Evolutionary conservation across 768 basidiomycete species (phyloP).

Genomic region (Bullera alba): DNA sequence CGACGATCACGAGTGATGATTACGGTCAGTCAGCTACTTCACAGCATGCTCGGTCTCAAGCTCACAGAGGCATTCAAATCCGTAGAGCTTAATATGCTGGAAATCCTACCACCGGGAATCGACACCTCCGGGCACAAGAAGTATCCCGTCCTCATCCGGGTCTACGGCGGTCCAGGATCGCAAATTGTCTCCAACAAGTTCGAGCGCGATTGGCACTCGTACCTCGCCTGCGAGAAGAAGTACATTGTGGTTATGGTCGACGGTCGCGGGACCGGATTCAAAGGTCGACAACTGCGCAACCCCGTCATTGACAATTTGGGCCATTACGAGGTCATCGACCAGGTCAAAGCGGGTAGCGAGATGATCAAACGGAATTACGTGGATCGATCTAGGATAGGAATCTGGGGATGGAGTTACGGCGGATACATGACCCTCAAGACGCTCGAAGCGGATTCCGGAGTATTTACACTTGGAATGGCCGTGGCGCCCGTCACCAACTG

Average conservation of each 20-base stretch:
- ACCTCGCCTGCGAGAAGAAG: slow-evolving; percentile 68
- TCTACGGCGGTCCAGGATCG: slow-evolving; percentile 88
- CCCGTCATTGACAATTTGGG: slow-evolving; percentile 84
- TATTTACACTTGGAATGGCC: slow-evolving; percentile 71
- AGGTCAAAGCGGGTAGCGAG: slow-evolving; percentile 76
- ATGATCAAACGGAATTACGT: slow-evolving; percentile 86
- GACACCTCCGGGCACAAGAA: slow-evolving; percentile 92
- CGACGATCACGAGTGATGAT: slow-evolving; percentile 71
- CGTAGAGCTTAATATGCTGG: slow-evolving; percentile 78
- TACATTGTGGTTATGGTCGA: slow-evolving; percentile 86
- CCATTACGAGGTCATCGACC: slow-evolving; percentile 79
- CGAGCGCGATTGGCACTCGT: slow-evolving; percentile 75
- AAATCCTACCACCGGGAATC: slow-evolving; percentile 84
- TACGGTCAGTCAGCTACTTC: slow-evolving; percentile 56
- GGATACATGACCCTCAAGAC: slow-evolving; percentile 94
- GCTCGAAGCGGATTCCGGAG: slow-evolving; percentile 77
- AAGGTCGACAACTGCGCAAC: slow-evolving; percentile 75
- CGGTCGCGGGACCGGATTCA: slow-evolving; percentile 87
- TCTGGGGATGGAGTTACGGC: slow-evolving; percentile 99
- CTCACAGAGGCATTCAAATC: slow-evolving; percentile 10
- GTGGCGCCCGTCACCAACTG: slow-evolving; percentile 39
- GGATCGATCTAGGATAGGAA: slow-evolving; percentile 77
- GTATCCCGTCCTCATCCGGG: slow-evolving; percentile 86
- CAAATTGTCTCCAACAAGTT: slow-evolving; percentile 68
- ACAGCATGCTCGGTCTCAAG: neutral